phyloP scores from a whole-genome alignment of 2,329 filamentous ascomycete genomes.

The Botrytis galanthina region DNA sequence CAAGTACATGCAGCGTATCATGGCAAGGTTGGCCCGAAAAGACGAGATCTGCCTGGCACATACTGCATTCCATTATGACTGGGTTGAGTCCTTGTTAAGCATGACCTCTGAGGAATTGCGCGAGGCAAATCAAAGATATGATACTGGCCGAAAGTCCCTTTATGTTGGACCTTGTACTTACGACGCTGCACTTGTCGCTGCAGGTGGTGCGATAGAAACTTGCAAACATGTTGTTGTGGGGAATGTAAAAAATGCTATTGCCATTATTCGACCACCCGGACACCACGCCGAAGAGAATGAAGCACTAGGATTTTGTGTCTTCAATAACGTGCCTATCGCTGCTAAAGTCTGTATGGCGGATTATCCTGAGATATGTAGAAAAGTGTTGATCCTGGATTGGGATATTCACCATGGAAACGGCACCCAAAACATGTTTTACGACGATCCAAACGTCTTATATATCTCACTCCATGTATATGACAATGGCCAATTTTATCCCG shows the following conservation, averaged over 20 bases:
- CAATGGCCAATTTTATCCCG: slow-evolving; percentile 82
- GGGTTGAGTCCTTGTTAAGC: slow-evolving; percentile 61
- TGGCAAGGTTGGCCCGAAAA: slow-evolving; percentile 71
- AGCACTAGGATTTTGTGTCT: slow-evolving; percentile 93
- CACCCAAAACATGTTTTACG: slow-evolving; percentile 93
- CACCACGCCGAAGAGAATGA: slow-evolving; percentile 88
- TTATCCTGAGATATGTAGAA: slow-evolving; percentile 77
- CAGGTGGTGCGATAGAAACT: slow-evolving; percentile 92
- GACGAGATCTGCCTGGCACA: slow-evolving; percentile 83
- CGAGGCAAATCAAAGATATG: slow-evolving; percentile 58
- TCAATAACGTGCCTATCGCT: slow-evolving; percentile 95
- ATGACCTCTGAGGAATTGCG: slow-evolving; percentile 65
- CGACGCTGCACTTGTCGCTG: slow-evolving; percentile 77
- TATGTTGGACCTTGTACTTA: slow-evolving; percentile 83
- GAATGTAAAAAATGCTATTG: slow-evolving; percentile 89
- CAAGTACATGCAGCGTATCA: slow-evolving; percentile 72
- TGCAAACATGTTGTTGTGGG: slow-evolving; percentile 85
- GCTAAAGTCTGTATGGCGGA: slow-evolving; percentile 82
- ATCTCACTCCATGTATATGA: slow-evolving; percentile 90
- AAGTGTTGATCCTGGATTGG: slow-evolving; percentile 93
- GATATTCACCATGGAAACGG: slow-evolving; percentile 83
- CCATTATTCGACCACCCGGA: slow-evolving; percentile 89
- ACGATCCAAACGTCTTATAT: slow-evolving; percentile 92
- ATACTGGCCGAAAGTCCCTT: slow-evolving; percentile 69
- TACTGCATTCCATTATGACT: slow-evolving; percentile 71